A percentile compares a stretch with the other conserved stretches of the same genome.
phyloP scores from a whole-genome alignment of 1,284 basidiomycete genomes.

The Heimioporus retisporus region DNA sequence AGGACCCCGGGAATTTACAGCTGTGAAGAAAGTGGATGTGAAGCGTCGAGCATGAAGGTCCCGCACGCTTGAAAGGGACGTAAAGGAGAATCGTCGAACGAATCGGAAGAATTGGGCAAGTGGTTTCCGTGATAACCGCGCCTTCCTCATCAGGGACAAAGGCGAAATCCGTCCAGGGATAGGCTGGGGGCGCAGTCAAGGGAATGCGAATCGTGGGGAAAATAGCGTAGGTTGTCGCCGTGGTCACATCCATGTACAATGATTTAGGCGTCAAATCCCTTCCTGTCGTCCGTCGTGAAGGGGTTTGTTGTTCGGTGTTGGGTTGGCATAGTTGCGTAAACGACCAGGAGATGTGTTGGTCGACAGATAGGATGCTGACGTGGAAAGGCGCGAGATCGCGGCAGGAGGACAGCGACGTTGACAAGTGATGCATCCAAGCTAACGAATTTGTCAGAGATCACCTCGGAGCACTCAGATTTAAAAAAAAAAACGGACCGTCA shows the following conservation, averaged over 20 bases:
- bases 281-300: constrained; percentile 31
- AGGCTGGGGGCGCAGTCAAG: constrained; percentile 42
- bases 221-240: constrained; percentile 63
- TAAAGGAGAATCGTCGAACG: constrained; percentile 67
- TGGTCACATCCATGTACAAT: constrained; percentile 55
- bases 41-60: constrained; percentile 53
- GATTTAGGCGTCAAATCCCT: constrained; percentile 37
- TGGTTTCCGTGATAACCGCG: constrained; percentile 36
- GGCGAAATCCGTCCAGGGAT: constrained; percentile 34
- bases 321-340: constrained; percentile 46
- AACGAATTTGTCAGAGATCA: constrained; percentile 17
- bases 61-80: constrained; percentile 48
- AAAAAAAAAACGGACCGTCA: constrained; percentile 61
- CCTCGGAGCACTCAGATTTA: neutral
- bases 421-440: constrained; percentile 76
- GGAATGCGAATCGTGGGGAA: constrained; percentile 53
- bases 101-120: constrained; percentile 59
- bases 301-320: constrained; percentile 28
- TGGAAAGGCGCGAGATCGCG: constrained; percentile 58
- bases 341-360: constrained; percentile 65
- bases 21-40: constrained; percentile 70
- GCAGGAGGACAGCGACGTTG: constrained; percentile 45
- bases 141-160: constrained; percentile 46
- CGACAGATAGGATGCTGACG: constrained; percentile 65
- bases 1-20: constrained; percentile 51